Evolutionary conservation across 1,139 yeast genomes (phyloP).

Genomic region (Scheffersomyces cryptocercus): DNA sequence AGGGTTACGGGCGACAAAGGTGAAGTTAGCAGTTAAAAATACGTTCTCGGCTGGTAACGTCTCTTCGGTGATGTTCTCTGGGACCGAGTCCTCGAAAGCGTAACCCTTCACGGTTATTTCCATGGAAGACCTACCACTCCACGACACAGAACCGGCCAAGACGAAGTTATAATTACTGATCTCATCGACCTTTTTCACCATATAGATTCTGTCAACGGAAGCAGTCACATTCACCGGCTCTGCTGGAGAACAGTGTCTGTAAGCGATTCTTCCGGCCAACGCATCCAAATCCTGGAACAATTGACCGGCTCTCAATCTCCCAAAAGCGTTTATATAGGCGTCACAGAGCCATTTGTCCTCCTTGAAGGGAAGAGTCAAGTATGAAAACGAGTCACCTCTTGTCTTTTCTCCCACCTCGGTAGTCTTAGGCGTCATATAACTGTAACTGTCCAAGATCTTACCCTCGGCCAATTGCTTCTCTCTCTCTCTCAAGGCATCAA

Average conservation of each 20-base stretch:
- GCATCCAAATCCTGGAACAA: constrained; percentile 90
- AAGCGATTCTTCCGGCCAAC: constrained; percentile 84
- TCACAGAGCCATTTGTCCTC: constrained; percentile 83
- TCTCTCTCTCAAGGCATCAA: constrained; percentile 77
- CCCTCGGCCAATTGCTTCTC: constrained; percentile 71
- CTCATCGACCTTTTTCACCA: constrained; percentile 83
- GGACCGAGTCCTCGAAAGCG: constrained; percentile 57
- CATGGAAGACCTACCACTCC: constrained; percentile 96
- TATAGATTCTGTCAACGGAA: constrained; percentile 86
- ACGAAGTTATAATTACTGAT: constrained; percentile 74
- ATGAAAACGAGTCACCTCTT: constrained; percentile 74
- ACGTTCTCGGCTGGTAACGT: constrained; percentile 47
- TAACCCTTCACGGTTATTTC: constrained; percentile 90
- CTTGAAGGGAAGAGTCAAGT: constrained; percentile 74
- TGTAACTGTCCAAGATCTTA: constrained; percentile 65
- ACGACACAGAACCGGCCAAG: constrained; percentile 84
- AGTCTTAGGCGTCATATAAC: constrained; percentile 72
- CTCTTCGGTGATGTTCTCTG: constrained; percentile 46
- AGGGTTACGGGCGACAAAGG: constrained; percentile 94
- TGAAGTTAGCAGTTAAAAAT: constrained; percentile 84
- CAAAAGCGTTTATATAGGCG: constrained; percentile 84
- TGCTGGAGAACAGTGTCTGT: constrained; percentile 85
- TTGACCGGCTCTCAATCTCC: constrained; percentile 87
- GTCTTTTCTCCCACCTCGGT: constrained; percentile 72
- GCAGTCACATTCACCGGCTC: constrained; percentile 94